phyloP scores from a whole-genome alignment of 257 asterid genomes.

The Solanum ahanhuiri region DNA sequence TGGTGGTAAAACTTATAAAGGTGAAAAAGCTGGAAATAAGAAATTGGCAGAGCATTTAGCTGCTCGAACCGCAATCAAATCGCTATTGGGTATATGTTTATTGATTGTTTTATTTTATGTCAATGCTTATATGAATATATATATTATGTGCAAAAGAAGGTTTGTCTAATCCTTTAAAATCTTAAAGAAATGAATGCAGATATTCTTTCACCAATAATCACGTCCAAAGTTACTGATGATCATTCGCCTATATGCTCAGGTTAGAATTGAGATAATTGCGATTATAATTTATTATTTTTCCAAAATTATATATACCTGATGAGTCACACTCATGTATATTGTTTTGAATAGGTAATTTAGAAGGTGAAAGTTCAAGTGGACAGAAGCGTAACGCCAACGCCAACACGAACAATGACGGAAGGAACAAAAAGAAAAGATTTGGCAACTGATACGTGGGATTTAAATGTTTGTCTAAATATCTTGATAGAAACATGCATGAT shows the following conservation, averaged over 20 bases:
- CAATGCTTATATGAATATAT: not conserved
- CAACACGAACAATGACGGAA: not conserved
- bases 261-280: not conserved
- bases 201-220: constrained; percentile 5
- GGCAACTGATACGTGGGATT: not conserved
- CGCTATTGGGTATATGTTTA: constrained; percentile 8
- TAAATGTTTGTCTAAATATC: not conserved
- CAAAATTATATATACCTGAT: not conserved
- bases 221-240: constrained; percentile 8
- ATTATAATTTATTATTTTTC: not conserved
- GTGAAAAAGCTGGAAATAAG: constrained; percentile 15
- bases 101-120: not conserved
- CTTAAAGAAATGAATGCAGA: constrained; percentile 13
- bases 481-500: not conserved
- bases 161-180: not conserved
- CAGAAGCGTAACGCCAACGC: not conserved
- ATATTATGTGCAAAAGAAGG: not conserved
- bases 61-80: constrained; percentile 10
- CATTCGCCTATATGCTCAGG: not conserved
- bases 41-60: constrained; percentile 18
- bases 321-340: not conserved
- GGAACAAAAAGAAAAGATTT: not conserved
- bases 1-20: constrained; percentile 9
- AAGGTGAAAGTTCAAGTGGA: not conserved
- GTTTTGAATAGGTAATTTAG: not conserved